Evolutionary conservation across 108 stramenopile species (phyloP).

Genomic region (Chaetoceros tenuissimus): DNA sequence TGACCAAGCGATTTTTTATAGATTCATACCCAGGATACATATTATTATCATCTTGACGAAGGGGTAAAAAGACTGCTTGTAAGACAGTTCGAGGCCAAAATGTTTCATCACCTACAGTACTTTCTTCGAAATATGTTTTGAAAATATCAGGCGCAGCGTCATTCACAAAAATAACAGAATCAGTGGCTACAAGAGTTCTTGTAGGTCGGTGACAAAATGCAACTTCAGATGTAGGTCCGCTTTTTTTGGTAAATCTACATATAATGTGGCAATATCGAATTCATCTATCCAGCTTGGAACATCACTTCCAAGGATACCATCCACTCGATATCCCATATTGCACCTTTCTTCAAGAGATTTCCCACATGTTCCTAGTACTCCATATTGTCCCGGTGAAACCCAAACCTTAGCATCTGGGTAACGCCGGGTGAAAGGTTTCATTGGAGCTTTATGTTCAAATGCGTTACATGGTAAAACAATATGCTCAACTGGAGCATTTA

Average conservation of each 20-base stretch:
- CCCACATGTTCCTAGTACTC: constrained; percentile 43
- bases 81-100: constrained; percentile 54
- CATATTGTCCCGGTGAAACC: constrained; percentile 49
- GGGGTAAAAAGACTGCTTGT: constrained; percentile 53
- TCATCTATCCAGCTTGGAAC: constrained; percentile 35
- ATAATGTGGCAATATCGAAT: constrained; percentile 40
- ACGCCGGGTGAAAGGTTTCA: constrained; percentile 25
- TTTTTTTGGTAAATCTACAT: constrained; percentile 41
- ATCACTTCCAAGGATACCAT: constrained; percentile 33
- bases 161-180: constrained; percentile 38
- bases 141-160: constrained; percentile 18
- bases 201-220: constrained; percentile 35
- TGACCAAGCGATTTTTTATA: constrained; percentile 27
- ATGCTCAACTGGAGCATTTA: constrained; percentile 29
- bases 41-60: constrained; percentile 8
- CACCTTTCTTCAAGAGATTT: constrained; percentile 8
- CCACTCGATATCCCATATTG: constrained; percentile 43
- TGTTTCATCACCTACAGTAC: constrained; percentile 13
- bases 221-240: constrained; percentile 49
- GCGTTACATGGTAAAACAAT: constrained; percentile 48
- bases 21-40: constrained; percentile 47
- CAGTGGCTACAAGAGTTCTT: constrained; percentile 31
- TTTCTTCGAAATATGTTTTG: constrained; percentile 35
- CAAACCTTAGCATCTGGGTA: constrained; percentile 43
- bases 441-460: constrained; percentile 46